These are phyloP conservation scores for Talinum fruticosum DNA, from an alignment of 148 eudicot species.

Conservation along the genomic window DNA sequence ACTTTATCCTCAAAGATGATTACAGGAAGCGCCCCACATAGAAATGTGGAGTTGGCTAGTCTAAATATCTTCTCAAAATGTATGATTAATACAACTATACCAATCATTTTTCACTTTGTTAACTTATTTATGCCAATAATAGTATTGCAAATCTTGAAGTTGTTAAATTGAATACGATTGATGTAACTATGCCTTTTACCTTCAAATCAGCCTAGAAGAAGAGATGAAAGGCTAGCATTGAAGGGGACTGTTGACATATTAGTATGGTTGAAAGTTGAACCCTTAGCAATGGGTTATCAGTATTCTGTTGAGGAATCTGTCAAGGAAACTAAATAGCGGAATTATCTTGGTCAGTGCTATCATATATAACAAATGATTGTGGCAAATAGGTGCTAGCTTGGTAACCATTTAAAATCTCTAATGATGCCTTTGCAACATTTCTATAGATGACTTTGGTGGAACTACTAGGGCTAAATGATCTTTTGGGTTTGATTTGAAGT, in stretches of 20 bases:
- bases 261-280: not conserved
- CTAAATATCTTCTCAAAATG: too few species aligned
- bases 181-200: too few species aligned
- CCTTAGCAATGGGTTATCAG: not conserved
- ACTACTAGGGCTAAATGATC: not conserved
- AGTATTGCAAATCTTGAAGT: too few species aligned
- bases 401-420: not conserved
- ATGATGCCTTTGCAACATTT: not conserved
- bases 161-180: too few species aligned
- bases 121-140: too few species aligned
- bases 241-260: not conserved
- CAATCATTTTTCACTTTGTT: not conserved
- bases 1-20: too few species aligned
- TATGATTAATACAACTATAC: too few species aligned
- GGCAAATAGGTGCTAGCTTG: not conserved
- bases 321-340: not conserved
- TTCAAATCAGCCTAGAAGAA: not conserved
- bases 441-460: not conserved
- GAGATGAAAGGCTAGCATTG: not conserved
- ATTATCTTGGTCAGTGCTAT: not conserved
- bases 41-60: too few species aligned
- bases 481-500: not conserved
- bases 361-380: not conserved
- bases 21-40: too few species aligned
- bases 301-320: not conserved